Evolutionary conservation across 768 basidiomycete species (phyloP), one percentile per base, ranked within the genome.

Genomic region (Leucosporidium creatinivorum): DNA sequence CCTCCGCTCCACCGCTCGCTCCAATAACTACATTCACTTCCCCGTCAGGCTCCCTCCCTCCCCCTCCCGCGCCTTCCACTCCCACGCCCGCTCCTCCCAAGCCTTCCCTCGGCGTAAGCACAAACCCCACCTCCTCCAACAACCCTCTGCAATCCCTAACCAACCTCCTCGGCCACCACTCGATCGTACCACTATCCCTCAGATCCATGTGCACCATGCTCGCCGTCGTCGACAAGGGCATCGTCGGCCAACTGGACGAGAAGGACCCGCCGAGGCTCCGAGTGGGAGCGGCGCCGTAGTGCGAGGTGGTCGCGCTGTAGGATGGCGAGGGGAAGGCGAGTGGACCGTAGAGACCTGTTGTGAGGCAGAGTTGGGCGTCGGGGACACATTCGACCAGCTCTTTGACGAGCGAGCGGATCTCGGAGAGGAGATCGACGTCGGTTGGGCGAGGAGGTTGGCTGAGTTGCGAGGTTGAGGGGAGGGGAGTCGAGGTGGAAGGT

Each of bases 301-400:
- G 39, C 39, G 39, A 44, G 39, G 39, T 44, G 39, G 39, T 44
- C 8, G 51, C 51, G 26, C 51, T 17, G 51, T 26, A 23, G 51
- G 51, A 23, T 12, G 28, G 19, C 30, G 60, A 48, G 60, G 26
- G 25, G 28, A 25, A 28, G 4, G 59, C 59, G 65, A 72, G 59
- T 0, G 70, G 70, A 8, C 70, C 70, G 62, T 72, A 72, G n/a
- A 21, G 28, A 1, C 70, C 70, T 10, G 25, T 17, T 28, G 62
- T 25, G 55, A 72, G 67, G 59, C 67, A 72, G 3, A 50, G 31
- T 54, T 69, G 70, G 2, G 67, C 67, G 51, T 69, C 65, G 0
- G 70, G 70, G 7, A 65, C 65, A 59, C 69, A 59, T 48, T 72
- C 70, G 65, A 58, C 48, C 15, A 72, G 62, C 49, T 72, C 70